Evolutionary conservation across 2,329 filamentous ascomycete species (phyloP), one percentile per base, ranked within the genome.

Genomic region (Colletotrichum endophyticum): DNA sequence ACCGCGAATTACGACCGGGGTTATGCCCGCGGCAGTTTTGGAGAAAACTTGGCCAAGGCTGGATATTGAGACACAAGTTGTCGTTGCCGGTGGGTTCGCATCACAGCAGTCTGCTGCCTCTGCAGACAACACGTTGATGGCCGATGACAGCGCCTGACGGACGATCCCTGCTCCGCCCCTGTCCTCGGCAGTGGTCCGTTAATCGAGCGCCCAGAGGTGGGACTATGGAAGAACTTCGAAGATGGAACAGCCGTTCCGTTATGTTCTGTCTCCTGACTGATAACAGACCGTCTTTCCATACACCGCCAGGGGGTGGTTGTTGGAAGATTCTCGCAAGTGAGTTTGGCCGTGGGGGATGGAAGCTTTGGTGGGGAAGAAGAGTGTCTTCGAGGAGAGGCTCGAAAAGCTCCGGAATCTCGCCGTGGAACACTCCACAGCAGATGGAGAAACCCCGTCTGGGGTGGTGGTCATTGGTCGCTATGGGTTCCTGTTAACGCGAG

Each of bases 291-390:
- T 30, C 8, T n/a, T 64, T 74, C 59, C 32, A 30, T 34, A 19
- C 61, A 61, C 27, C 28, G 53, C 44, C 32, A 22, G 56, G 73
- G 68, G 63, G 72, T 68, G 62, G 22, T 39, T n/a, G n/a, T 73
- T 57, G 39, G 70, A 73, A 73, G 73, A 76, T 73, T 73, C 70
- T 76, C 70, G 64, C 73, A 73, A 59, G n/a, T 59, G 32, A 30
- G 32, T 25, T 53, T 59, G 56, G 53, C 36, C 69, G 62, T 75
- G 73, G 73, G 69, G 36, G 30, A n/a, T 22, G 61, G 25, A 32
- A n/a, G n/a, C 15, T 15, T 39, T 15, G 15, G 59, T 66, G 72
- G 62, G 70, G 27, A 28, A 28, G 66, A 13, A 9, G 1, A 22
- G n/a, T 34, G 13, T 28, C 30, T 59, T 30, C 19, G 59, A 62